Conservation (phyloP, 257 asterid genomes). For the Solanum acaule region DNA sequence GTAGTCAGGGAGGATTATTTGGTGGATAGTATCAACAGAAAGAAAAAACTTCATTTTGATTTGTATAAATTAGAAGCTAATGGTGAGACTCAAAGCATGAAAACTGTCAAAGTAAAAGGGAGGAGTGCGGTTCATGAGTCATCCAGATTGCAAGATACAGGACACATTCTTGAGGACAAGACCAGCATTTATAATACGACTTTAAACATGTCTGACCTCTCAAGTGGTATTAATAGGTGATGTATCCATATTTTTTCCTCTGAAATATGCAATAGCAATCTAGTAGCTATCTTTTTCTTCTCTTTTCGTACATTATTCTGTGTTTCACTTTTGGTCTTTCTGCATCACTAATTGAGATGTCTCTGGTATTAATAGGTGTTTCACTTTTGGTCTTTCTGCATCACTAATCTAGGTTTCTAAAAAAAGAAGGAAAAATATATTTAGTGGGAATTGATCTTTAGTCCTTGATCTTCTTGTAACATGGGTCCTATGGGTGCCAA, state of each 20-base stretch:
- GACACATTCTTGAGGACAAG: conserved; percentile 87
- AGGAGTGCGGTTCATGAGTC: conserved; percentile 87
- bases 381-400: not conserved
- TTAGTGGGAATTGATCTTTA: not conserved
- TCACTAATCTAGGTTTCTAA: not conserved
- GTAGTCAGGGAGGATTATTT: conserved; percentile 78
- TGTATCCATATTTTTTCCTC: not conserved
- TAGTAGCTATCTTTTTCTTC: not conserved
- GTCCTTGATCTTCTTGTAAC: not conserved
- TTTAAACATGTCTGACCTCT: conserved; percentile 79
- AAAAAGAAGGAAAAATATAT: not conserved
- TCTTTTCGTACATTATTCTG: not conserved
- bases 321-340: not conserved
- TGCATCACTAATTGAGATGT: not conserved
- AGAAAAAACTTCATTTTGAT: conserved; percentile 76
- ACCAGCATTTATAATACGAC: conserved; percentile 85
- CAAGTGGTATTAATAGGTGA: conserved; percentile 90
- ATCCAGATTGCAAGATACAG: conserved; percentile 89
- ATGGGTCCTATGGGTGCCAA: not conserved
- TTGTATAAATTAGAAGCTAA: conserved; percentile 52
- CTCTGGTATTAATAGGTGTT: not conserved
- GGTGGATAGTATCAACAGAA: conserved; percentile 57
- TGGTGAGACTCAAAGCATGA: conserved; percentile 46
- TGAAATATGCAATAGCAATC: not conserved
- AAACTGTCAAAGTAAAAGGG: conserved; percentile 90